Percentiles rank a stretch among this genome's conserved stretches.
phyloP scores from a whole-genome alignment of 2,329 filamentous ascomycete genomes.

The Chaetomiaceae sp. region DNA sequence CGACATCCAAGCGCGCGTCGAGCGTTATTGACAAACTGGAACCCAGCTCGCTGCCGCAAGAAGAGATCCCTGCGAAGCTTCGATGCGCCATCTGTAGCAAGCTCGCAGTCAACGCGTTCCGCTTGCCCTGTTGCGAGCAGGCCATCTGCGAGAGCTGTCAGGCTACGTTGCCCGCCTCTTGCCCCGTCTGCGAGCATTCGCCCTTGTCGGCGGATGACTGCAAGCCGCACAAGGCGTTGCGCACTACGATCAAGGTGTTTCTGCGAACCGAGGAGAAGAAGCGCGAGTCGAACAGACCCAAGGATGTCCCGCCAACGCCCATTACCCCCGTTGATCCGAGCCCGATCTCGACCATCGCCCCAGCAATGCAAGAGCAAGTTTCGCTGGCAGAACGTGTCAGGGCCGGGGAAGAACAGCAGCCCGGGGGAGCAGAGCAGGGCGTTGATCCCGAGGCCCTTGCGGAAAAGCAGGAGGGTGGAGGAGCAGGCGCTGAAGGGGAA shows the following conservation, averaged over 20 bases:
- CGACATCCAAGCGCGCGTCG: neutral
- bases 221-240: constrained; percentile 83
- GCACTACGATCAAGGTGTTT: constrained; percentile 88
- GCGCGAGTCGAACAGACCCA: constrained; percentile 60
- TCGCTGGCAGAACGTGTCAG: constrained; percentile 3
- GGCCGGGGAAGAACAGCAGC: constrained; percentile 11
- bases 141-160: constrained; percentile 89
- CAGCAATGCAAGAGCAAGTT: constrained; percentile 20
- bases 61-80: constrained; percentile 92
- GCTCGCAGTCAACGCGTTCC: constrained; percentile 84
- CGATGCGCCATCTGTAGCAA: constrained; percentile 92
- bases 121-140: constrained; percentile 91
- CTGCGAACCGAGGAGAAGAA: constrained; percentile 90
- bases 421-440: neutral
- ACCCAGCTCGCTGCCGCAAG: constrained; percentile 66
- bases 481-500: constrained; percentile 8
- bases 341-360: constrained; percentile 32
- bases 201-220: constrained; percentile 83
- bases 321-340: constrained; percentile 40
- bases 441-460: neutral
- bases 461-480: constrained; percentile 11
- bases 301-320: constrained; percentile 38
- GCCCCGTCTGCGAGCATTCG: constrained; percentile 88
- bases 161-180: constrained; percentile 68
- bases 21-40: constrained; percentile 16